Evolutionary conservation across 176 grass and related monocot genomes (phyloP).

Genomic region (Avena sativa): DNA sequence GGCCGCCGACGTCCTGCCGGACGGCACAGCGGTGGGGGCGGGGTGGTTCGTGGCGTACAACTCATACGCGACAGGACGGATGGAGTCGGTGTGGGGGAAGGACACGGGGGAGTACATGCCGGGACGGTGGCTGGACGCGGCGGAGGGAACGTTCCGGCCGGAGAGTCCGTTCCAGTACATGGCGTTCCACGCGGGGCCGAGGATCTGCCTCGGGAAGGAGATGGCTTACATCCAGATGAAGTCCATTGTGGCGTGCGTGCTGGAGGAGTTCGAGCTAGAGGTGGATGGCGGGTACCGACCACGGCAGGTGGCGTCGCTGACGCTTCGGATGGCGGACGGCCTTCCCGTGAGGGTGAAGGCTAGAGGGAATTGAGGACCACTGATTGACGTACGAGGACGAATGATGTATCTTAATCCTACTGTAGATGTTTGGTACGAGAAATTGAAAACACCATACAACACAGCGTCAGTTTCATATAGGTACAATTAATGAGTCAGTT

Average conservation of each 20-base stretch:
- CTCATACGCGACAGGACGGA: constrained; percentile 65
- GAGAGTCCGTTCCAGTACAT: no score
- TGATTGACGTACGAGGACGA: background rate
- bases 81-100: constrained; percentile 58
- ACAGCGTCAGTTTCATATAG: no score
- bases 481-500: no score
- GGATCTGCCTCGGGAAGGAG: constrained; percentile 38
- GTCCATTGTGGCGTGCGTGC: constrained; percentile 58
- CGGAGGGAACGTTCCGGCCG: background rate
- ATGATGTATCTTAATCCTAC: background rate
- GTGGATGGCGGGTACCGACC: constrained; percentile 44
- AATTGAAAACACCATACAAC: no score
- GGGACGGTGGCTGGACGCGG: constrained; percentile 66
- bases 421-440: background rate
- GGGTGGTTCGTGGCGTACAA: constrained; percentile 64
- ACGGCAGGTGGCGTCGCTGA: constrained; percentile 50
- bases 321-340: constrained; percentile 69
- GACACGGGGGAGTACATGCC: constrained; percentile 61
- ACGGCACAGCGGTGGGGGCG: constrained; percentile 58
- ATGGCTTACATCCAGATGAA: constrained; percentile 91
- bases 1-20: constrained; percentile 64
- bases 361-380: background rate
- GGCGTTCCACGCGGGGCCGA: background rate
- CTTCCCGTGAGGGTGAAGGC: constrained; percentile 47
- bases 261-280: constrained; percentile 44